These are phyloP conservation scores for Annulohypoxylon truncatum DNA, from an alignment of 2,329 filamentous ascomycete genomes.

Conservation along the genomic window DNA sequence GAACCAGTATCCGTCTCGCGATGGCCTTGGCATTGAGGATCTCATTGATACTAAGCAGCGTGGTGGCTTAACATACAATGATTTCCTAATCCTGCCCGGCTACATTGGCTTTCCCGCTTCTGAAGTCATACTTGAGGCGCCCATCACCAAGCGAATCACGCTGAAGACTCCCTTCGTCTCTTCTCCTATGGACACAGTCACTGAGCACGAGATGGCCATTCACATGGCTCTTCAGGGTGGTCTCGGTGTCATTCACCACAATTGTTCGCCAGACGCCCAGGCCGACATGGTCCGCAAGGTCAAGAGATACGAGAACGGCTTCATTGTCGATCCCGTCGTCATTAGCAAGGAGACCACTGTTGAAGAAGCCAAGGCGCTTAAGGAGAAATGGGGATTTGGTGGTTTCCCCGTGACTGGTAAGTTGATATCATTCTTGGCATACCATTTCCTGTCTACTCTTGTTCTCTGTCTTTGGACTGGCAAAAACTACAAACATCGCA, in stretches of 20 bases:
- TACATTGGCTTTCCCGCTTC: conserved; percentile 98
- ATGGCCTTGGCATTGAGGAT: conserved; percentile 88
- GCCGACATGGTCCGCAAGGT: conserved; percentile 99
- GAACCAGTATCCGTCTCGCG: conserved; percentile 80
- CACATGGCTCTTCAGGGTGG: conserved; percentile 92
- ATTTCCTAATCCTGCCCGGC: conserved; percentile 95
- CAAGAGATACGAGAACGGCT: conserved; percentile 99
- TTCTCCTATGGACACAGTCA: conserved; percentile 99
- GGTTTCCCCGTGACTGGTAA: conserved; percentile 98
- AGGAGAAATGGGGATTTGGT: conserved; percentile 98
- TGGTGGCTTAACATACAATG: conserved; percentile 97
- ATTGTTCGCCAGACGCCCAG: conserved; percentile 97
- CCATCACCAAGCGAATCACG: conserved; percentile 93
- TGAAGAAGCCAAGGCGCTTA: conserved; percentile 88
- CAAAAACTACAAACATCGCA: conserved; percentile 50
- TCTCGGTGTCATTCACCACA: conserved; percentile 97
- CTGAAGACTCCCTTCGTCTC: conserved; percentile 97
- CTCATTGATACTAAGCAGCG: conserved; percentile 92
- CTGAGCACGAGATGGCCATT: conserved; percentile 99
- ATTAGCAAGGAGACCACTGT: conserved; percentile 89
- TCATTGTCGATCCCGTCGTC: conserved; percentile 95
- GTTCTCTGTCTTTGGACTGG: conserved; percentile 6
- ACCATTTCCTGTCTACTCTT: conserved; percentile 4
- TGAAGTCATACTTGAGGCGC: conserved; percentile 87
- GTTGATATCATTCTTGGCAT: conserved; percentile 51